Evolutionary conservation across 805 yeast species (phyloP), one percentile per base, ranked within the genome.

Genomic region (Hanseniaspora occidentalis): DNA sequence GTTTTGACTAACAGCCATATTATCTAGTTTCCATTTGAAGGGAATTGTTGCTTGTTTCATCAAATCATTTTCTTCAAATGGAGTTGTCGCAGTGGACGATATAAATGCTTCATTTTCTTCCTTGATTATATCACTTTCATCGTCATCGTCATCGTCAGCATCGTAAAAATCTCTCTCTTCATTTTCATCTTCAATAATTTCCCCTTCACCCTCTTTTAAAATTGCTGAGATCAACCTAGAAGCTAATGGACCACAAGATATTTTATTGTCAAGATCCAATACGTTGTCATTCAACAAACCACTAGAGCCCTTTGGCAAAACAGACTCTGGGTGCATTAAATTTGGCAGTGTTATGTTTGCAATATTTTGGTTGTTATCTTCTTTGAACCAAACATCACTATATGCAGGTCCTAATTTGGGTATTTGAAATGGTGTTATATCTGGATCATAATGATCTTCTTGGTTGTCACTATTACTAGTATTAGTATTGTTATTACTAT

Each of bases 181-280:
- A 13, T 47, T 49, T 1, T 45, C 45, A 17, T 29, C 29, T 20
- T 37, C 39, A 16, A 36, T 35, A 11, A 25, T 36, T 5, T 37
- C 40, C 5, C 37, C 43, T n/a, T 37, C 40, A 4, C 34, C 43
- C 4, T 41, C 43, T 9, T 36, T 20, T 23, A 86, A 62, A 9
- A 89, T 67, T 0, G 96, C 97, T 4, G 95, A 74, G 39, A 89
- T 57, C 35, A 89, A 65, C 43, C 98, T 70, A 19, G 88, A 78
- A 0, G 94, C 79, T 26, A 89, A 66, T 1, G 98, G 97, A 1
- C 98, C 98, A 56, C 95, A 80, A 1, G 94, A 79, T 1, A 89
- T 66, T 18, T 73, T 76, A 29, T 29, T 29, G 43, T 83, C 89
- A 0, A 79, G 69, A 47, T 83, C 89, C 42, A 88, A 58, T 1